Percentiles rank a stretch among this genome's conserved stretches.
Conservation (phyloP, 495 filamentous ascomycete genomes). For the Usnea hakonensis region DNA sequence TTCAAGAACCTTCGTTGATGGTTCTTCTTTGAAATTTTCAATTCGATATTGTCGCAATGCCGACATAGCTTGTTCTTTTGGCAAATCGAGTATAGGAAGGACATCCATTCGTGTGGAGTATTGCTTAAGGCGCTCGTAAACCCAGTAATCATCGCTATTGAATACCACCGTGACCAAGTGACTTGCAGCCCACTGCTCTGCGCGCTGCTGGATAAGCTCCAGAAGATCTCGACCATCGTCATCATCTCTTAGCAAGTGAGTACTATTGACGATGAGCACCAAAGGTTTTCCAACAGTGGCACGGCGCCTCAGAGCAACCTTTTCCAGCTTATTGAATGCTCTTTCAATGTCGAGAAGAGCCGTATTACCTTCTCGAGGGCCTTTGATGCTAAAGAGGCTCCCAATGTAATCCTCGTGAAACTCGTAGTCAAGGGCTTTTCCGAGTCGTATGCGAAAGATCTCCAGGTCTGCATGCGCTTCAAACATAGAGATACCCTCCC, state of each 20-base stretch:
- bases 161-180: conserved; percentile 85
- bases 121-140: conserved; percentile 87
- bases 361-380: conserved; percentile 74
- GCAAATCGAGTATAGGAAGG: conserved; percentile 70
- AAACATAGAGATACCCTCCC: conserved; percentile 82
- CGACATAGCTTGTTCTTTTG: conserved; percentile 62
- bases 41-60: conserved; percentile 69
- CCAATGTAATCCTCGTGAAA: conserved; percentile 86
- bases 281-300: conserved; percentile 55
- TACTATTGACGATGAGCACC: conserved; percentile 82
- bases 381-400: conserved; percentile 85
- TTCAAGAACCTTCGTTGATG: conserved; percentile 49
- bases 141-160: conserved; percentile 96
- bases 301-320: conserved; percentile 72
- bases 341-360: conserved; percentile 90
- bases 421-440: conserved; percentile 90
- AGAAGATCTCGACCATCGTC: conserved; percentile 84
- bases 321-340: conserved; percentile 95
- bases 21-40: conserved; percentile 57
- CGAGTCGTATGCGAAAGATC: conserved; percentile 85
- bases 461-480: conserved; percentile 93
- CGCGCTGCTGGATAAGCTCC: conserved; percentile 90
- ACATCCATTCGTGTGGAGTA: conserved; percentile 89
- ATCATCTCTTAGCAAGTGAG: conserved; percentile 83
- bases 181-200: conserved; percentile 89